These are phyloP conservation scores for Trametes hirsuta DNA, from an alignment of 1,284 basidiomycete species.

Conservation along the genomic window DNA sequence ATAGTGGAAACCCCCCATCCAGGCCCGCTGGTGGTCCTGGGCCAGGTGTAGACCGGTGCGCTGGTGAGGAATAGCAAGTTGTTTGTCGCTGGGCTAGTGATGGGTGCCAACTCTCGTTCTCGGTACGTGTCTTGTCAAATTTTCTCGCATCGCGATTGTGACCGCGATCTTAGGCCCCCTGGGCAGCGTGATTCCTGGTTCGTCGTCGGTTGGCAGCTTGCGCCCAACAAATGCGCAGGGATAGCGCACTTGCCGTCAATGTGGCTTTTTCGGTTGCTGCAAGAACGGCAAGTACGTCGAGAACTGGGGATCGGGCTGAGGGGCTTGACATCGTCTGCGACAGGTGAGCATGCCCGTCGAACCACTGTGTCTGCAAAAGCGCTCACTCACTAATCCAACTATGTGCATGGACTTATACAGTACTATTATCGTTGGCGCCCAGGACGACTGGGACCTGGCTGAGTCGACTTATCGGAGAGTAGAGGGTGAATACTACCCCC, in stretches of 20 bases:
- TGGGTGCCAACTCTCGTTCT: constrained; percentile 29
- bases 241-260: constrained; percentile 75
- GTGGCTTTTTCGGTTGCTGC: constrained; percentile 68
- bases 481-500: no score
- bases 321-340: constrained; percentile 85
- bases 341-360: constrained; percentile 46
- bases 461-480: no score
- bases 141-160: background rate
- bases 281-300: constrained; percentile 86
- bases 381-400: no score
- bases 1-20: constrained; percentile 10
- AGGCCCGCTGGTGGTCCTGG: constrained; percentile 40
- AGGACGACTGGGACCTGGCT: no score
- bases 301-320: constrained; percentile 82
- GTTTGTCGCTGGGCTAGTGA: constrained; percentile 13
- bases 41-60: constrained; percentile 57
- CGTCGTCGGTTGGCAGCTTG: constrained; percentile 41
- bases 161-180: constrained; percentile 27
- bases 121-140: constrained; percentile 20
- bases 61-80: constrained; percentile 56
- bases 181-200: constrained; percentile 32
- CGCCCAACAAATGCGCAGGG: constrained; percentile 64
- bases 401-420: no score
- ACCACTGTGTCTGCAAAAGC: constrained; percentile 3
- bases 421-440: no score